Conservation (phyloP, 83 land plant genomes). For the Isoetes engelmannii region DNA sequence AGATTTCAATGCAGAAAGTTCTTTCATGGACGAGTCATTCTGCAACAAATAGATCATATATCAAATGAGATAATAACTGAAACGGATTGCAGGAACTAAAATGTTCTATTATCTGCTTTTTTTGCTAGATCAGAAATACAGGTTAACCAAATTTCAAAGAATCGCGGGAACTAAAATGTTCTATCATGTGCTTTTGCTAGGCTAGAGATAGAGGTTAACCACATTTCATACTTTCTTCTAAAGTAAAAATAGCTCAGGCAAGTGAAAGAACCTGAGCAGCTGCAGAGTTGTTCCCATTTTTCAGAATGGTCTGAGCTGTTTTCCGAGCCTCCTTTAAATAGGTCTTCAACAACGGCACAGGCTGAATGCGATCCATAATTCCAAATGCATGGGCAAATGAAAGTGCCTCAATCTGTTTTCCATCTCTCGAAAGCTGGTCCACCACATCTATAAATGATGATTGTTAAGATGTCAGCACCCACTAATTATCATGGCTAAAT, state of each 20-base stretch:
- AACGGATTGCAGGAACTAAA: too few relatives aligned
- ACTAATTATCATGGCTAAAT: too few relatives aligned
- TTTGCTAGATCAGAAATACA: too few relatives aligned
- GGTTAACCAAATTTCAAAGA: too few relatives aligned
- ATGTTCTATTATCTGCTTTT: too few relatives aligned
- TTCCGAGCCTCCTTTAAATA: slow-evolving; percentile 79
- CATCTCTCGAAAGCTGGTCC: slow-evolving; percentile 59
- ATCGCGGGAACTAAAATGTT: too few relatives aligned
- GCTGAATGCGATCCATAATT: slow-evolving; percentile 68
- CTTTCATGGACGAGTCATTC: slow-evolving; percentile 80
- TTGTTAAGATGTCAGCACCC: too few relatives aligned
- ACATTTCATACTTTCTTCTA: too few relatives aligned
- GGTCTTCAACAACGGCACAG: slow-evolving; percentile 70
- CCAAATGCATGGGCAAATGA: slow-evolving; percentile 72
- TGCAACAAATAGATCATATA: slow-evolving; percentile 15
- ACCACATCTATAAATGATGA: slow-evolving; percentile 56
- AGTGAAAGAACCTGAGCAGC: slow-evolving; percentile 33
- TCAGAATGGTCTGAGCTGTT: slow-evolving; percentile 41
- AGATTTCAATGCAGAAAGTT: slow-evolving; percentile 72
- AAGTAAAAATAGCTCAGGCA: too few relatives aligned
- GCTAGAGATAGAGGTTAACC: too few relatives aligned
- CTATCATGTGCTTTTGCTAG: too few relatives aligned
- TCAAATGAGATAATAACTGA: too few relatives aligned
- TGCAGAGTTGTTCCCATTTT: slow-evolving; percentile 48
- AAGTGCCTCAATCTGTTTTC: slow-evolving; percentile 86